These are phyloP conservation scores for Monosporascus sp. DNA, from an alignment of 2,329 filamentous ascomycete genomes.

Conservation along the genomic window DNA sequence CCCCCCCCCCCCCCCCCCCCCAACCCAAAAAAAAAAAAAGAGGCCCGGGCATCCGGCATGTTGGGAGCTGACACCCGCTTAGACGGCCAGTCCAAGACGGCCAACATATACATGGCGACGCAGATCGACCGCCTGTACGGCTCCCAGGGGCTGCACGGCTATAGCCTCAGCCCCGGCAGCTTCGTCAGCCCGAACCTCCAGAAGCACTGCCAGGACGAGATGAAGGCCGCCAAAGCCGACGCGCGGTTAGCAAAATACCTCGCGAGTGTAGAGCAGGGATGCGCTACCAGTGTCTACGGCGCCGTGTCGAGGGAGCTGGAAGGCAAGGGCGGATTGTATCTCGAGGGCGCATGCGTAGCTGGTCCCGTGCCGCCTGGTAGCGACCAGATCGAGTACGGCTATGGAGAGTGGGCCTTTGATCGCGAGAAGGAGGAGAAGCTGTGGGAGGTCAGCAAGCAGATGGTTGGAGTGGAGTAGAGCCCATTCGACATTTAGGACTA, in stretches of 20 bases:
- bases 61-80: constrained; percentile 24
- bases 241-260: constrained; percentile 13
- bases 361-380: constrained; percentile 20
- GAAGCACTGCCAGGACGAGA: constrained; percentile 17
- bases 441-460: constrained; percentile 27
- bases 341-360: constrained; percentile 34
- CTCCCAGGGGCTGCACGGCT: constrained; percentile 32
- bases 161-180: constrained; percentile 39
- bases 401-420: constrained; percentile 29
- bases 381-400: constrained; percentile 17
- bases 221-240: constrained; percentile 5
- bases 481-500: too few relatives aligned
- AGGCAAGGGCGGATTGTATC: constrained; percentile 35
- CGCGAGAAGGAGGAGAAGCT: constrained; percentile 32
- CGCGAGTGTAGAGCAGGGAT: constrained; percentile 35
- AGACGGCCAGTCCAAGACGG: constrained; percentile 38
- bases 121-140: constrained; percentile 43
- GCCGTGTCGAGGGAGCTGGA: constrained; percentile 34
- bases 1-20: too few relatives aligned
- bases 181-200: constrained; percentile 30
- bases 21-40: too few relatives aligned
- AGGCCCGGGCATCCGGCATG: background rate
- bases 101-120: constrained; percentile 43
- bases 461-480: constrained; percentile 15
- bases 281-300: constrained; percentile 38